phyloP scores from a whole-genome alignment of 495 filamentous ascomycete species.

The Hamigera avellanea region DNA sequence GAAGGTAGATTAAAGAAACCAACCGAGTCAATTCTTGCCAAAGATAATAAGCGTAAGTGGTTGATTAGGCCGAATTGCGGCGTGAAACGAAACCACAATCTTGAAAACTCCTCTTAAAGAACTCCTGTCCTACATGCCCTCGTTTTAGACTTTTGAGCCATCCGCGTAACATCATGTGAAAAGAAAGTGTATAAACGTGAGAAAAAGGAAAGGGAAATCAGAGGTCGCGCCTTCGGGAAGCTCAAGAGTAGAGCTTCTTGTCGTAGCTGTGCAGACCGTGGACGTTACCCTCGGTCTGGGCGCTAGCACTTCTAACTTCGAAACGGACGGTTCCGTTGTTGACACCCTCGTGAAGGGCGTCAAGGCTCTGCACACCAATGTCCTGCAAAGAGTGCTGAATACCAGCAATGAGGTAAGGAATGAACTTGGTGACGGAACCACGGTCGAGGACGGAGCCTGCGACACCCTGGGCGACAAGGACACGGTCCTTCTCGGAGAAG shows the following conservation, averaged over 20 bases:
- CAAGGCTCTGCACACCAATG: conserved; percentile 71
- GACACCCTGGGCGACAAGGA: conserved; percentile 95
- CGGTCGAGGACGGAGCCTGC: conserved; percentile 64
- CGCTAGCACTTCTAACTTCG: conserved; percentile 86
- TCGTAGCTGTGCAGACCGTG: conserved; percentile 95
- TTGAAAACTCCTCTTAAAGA: conserved; percentile 1
- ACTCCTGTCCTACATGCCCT: conserved; percentile 24
- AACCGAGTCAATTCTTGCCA: too few relatives aligned
- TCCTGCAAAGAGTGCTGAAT: conserved; percentile 97
- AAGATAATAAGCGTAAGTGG: too few relatives aligned
- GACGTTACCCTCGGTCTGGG: conserved; percentile 89
- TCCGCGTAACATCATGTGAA: conserved; percentile 21
- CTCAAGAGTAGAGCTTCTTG: conserved; percentile 95
- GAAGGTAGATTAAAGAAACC: too few relatives aligned
- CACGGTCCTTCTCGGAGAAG: conserved; percentile 90
- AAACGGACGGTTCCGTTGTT: conserved; percentile 72
- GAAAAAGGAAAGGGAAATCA: conserved; percentile 6
- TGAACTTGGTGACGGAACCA: conserved; percentile 81
- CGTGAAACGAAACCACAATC: too few relatives aligned
- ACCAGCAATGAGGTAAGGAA: conserved; percentile 89
- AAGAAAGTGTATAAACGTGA: conserved; percentile 8
- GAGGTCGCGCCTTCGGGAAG: conserved; percentile 9
- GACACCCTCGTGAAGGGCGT: conserved; percentile 65
- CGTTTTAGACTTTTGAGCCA: conserved; percentile 24
- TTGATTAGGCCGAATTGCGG: too few relatives aligned